A percentile compares a stretch with the other conserved stretches of the same genome.
Conservation (phyloP, 1,284 basidiomycete genomes). For the Sphaerobolus stellatus region DNA sequence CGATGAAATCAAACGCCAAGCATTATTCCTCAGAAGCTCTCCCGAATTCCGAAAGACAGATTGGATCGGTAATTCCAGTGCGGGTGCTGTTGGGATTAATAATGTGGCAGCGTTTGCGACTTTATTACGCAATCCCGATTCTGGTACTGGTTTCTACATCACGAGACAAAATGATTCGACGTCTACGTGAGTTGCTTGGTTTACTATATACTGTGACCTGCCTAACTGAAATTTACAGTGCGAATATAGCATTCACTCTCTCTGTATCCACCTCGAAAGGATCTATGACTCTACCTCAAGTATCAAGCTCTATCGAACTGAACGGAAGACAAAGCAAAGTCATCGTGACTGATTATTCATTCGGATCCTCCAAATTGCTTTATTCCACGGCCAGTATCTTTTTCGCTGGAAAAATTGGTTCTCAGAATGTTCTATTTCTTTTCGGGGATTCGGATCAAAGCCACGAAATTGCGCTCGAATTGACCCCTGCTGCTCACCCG, state of each 20-base stretch:
- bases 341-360: slow-evolving; percentile 64
- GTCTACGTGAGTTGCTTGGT: slow-evolving; percentile 50
- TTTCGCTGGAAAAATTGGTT: slow-evolving; percentile 66
- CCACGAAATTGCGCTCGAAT: slow-evolving; percentile 54
- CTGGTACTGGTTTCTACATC: slow-evolving; percentile 64
- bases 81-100: slow-evolving; percentile 47
- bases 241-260: slow-evolving; percentile 10
- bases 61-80: slow-evolving; percentile 61
- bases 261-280: slow-evolving; percentile 50
- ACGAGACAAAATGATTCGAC: slow-evolving; percentile 64
- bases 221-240: slow-evolving; percentile 3
- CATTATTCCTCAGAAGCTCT: slow-evolving; percentile 71
- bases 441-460: slow-evolving; percentile 58
- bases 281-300: slow-evolving; percentile 51
- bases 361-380: slow-evolving; percentile 53
- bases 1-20: slow-evolving; percentile 73
- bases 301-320: slow-evolving; percentile 53
- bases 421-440: slow-evolving; percentile 66
- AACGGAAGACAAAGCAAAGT: slow-evolving; percentile 69
- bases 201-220: not conserved
- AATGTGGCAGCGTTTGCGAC: slow-evolving; percentile 58
- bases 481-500: slow-evolving; percentile 35
- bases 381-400: slow-evolving; percentile 70
- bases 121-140: slow-evolving; percentile 64
- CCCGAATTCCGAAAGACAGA: slow-evolving; percentile 77